Evolutionary conservation across 2,329 filamentous ascomycete genomes (phyloP).

Genomic region (Neofusicoccum sp.): DNA sequence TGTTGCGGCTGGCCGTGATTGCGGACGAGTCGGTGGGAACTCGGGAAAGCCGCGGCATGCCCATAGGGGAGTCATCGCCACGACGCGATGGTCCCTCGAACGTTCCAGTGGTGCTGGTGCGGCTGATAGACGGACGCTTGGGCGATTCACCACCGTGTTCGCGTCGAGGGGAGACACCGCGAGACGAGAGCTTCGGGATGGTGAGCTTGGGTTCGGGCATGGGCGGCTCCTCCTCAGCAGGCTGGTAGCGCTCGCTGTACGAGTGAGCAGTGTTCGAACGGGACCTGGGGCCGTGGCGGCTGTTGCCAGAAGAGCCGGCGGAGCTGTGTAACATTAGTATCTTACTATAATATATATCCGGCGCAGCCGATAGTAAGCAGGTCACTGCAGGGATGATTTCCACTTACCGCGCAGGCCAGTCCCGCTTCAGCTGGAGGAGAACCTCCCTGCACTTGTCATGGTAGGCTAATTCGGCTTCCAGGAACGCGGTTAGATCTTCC

Average conservation of each 20-base stretch:
- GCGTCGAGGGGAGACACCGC: slow-evolving; percentile 42
- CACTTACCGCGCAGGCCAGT: slow-evolving; percentile 64
- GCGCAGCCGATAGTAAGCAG: slow-evolving; percentile 28
- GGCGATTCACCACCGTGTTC: slow-evolving; percentile 25
- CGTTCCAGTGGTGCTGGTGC: slow-evolving; percentile 47
- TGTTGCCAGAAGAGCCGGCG: slow-evolving; percentile 24
- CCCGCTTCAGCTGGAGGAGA: slow-evolving; percentile 65
- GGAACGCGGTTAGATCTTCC: slow-evolving; percentile 72
- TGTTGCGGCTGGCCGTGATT: slow-evolving; percentile 47
- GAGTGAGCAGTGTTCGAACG: slow-evolving; percentile 65
- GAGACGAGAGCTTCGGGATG: slow-evolving; percentile 41
- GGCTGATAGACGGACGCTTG: slow-evolving; percentile 48
- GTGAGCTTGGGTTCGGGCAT: slow-evolving; percentile 50
- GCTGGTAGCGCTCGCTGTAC: slow-evolving; percentile 59
- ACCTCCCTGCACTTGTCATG: slow-evolving; percentile 89
- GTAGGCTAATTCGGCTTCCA: slow-evolving; percentile 87
- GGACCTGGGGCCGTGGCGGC: slow-evolving; percentile 50
- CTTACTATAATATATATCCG: slow-evolving; percentile 18
- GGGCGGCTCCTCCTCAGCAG: slow-evolving; percentile 56
- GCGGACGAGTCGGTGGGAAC: slow-evolving; percentile 55
- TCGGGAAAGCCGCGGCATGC: slow-evolving; percentile 48
- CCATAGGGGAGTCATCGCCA: slow-evolving; percentile 52
- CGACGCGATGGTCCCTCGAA: slow-evolving; percentile 58
- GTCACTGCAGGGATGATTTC: slow-evolving; percentile 13
- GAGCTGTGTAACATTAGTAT: slow-evolving; percentile 28